Evolutionary conservation across 352 stramenopile species (phyloP).

Genomic region (Globisporangium cederbergense): DNA sequence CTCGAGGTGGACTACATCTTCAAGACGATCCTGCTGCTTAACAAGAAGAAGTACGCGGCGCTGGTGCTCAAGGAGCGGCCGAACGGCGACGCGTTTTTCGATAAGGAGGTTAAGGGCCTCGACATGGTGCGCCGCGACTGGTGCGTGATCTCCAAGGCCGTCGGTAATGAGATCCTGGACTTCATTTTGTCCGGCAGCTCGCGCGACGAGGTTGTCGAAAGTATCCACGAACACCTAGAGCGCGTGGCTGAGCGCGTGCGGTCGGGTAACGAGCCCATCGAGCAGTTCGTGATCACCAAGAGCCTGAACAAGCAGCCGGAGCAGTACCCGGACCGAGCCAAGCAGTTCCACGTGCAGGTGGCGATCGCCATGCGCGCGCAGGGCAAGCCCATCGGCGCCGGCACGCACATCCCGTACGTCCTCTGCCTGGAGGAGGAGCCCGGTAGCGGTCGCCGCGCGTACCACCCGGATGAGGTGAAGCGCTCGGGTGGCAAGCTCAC

Average conservation of each 20-base stretch:
- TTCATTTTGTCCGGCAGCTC: slow-evolving; percentile 95
- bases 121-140: slow-evolving; percentile 98
- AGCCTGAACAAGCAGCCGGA: slow-evolving; percentile 98
- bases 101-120: slow-evolving; percentile 98
- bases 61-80: slow-evolving; percentile 90
- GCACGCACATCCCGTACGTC: slow-evolving; percentile 99
- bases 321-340: slow-evolving; percentile 96
- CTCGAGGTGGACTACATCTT: slow-evolving; percentile 99
- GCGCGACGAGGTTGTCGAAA: slow-evolving; percentile 95
- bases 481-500: slow-evolving; percentile 77
- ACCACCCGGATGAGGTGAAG: slow-evolving; percentile 86
- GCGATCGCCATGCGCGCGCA: slow-evolving; percentile 93
- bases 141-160: slow-evolving; percentile 98
- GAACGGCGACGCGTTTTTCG: slow-evolving; percentile 61
- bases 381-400: slow-evolving; percentile 95
- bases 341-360: slow-evolving; percentile 97
- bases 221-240: slow-evolving; percentile 95
- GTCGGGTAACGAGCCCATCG: slow-evolving; percentile 91
- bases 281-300: slow-evolving; percentile 99
- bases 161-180: slow-evolving; percentile 96
- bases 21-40: slow-evolving; percentile 98
- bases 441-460: slow-evolving; percentile 66
- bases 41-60: slow-evolving; percentile 99
- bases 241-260: slow-evolving; percentile 92
- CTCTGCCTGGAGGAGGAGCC: slow-evolving; percentile 90